Conservation (phyloP, 2,329 filamentous ascomycete species). For the Pseudocercospora macadamiae region DNA sequence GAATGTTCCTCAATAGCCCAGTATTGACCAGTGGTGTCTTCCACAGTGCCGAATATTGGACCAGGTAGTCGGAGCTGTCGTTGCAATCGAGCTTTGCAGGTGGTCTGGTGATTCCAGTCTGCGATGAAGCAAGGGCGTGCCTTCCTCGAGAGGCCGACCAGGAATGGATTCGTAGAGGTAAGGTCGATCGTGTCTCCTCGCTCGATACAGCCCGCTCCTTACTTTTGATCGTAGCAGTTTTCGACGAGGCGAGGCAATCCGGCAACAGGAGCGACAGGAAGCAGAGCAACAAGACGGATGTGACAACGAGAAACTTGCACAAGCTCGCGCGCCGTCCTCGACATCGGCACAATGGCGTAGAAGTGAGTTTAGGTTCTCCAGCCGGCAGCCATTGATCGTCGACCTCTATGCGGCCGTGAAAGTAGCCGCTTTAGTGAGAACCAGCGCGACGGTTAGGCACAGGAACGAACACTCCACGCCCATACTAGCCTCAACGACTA, state of each 20-base stretch:
- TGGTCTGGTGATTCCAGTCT: too few relatives aligned
- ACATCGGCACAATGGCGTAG: not conserved
- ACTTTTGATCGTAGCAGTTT: not conserved
- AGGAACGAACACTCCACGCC: not conserved
- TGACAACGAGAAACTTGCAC: not conserved
- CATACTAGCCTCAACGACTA: conserved; percentile 6
- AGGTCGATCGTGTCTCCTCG: not conserved
- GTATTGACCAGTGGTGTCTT: too few relatives aligned
- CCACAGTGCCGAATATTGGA: not conserved
- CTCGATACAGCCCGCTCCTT: not conserved
- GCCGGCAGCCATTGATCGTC: not conserved
- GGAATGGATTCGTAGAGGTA: not conserved
- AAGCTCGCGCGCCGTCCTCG: conserved; percentile 1
- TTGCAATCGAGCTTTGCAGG: too few relatives aligned
- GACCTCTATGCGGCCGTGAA: conserved; percentile 1
- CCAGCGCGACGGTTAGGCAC: not conserved
- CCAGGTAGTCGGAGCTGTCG: too few relatives aligned
- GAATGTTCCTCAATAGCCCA: not conserved
- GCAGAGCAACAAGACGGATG: not conserved
- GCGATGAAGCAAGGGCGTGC: too few relatives aligned
- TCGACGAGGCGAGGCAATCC: not conserved
- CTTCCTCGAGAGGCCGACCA: too few relatives aligned
- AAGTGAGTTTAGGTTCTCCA: not conserved
- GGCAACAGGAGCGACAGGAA: not conserved
- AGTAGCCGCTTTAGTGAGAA: not conserved